phyloP scores from a whole-genome alignment of 129 eudicot genomes.

The Lonicera japonica region DNA sequence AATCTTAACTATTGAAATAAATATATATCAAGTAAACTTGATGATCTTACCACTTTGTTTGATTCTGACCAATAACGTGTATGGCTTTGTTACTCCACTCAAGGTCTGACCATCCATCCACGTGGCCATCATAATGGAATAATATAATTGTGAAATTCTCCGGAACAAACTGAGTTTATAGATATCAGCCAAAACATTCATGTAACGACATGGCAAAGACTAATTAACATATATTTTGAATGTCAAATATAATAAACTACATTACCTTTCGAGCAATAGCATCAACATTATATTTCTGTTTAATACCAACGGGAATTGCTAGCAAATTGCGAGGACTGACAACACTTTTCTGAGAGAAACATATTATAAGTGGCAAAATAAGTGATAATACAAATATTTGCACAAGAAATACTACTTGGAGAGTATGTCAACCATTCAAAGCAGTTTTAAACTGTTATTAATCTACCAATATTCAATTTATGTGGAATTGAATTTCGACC shows the following conservation, averaged over 20 bases:
- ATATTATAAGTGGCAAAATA: constrained; percentile 4
- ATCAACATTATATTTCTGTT: constrained; percentile 68
- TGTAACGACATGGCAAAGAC: neutral
- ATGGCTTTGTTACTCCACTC: constrained; percentile 69
- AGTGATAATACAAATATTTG: neutral
- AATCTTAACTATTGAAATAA: too few species aligned
- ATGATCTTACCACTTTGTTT: constrained; percentile 72
- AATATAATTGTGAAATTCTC: constrained; percentile 77
- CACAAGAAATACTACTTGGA: constrained; percentile 4
- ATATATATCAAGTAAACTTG: too few species aligned
- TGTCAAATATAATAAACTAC: neutral
- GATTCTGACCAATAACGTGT: constrained; percentile 77
- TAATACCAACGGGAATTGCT: constrained; percentile 82
- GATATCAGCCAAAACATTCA: constrained; percentile 16
- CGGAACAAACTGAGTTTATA: constrained; percentile 70
- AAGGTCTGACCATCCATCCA: constrained; percentile 86
- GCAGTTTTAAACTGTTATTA: neutral
- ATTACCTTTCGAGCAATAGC: constrained; percentile 65
- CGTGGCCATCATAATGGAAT: constrained; percentile 88
- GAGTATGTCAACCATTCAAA: neutral
- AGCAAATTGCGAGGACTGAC: constrained; percentile 49
- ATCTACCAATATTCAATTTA: neutral
- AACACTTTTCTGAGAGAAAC: constrained; percentile 33
- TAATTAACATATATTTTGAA: neutral
- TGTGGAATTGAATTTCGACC: constrained; percentile 1